Base-by-base conservation (phyloP, 345 rosid species). In the Arabis hirsuta region DNA sequence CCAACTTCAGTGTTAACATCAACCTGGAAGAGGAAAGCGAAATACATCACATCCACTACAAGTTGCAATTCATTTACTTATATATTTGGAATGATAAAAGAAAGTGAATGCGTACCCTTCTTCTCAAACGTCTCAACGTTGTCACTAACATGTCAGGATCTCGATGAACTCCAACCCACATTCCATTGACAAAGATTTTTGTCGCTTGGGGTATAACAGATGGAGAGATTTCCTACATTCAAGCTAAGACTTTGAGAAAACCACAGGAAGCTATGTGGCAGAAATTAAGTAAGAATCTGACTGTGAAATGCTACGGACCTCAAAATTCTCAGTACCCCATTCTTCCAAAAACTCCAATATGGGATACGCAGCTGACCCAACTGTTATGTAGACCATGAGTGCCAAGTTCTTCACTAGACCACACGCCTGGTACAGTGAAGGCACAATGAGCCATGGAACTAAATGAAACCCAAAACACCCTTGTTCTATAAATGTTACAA, bases 61-160 rank as follows among this genome's bases (percentile, higher is more conserved):
- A 16, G 39, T 20, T 36, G 54, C 47, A 20, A 9, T 32, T 12
- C 22, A n/a, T 68, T 9, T 20, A 14, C 29, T 54, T 53, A 52
- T 24, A 10, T 48, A 63, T 41, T 10, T 69, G 65, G 14, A 62
- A 62, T 24, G 8, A 42, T 47, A 13, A 75, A 54, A 19, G 52
- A 54, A 62, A 55, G 1, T 26, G 29, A 19, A 60, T 66, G 81
- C 91, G 79, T 12, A 91, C 97, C 82, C 96, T 78, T 86, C 99
- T 84, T 74, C 99, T 85, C 82, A 91, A 73, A 73, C 93, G 81
- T 79, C 97, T 85, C 82, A 95, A 83, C 3, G 99, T 95, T 80
- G 81, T 91, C 55, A 91, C 99, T 85, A 95, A 88, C 99, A 95
- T 95, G 80, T 95, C 97, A 73, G 99, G 99, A 76, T 95, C 88